Base-by-base conservation (phyloP, 495 filamentous ascomycete genomes). In the Hypomontagnella monticulosa region DNA sequence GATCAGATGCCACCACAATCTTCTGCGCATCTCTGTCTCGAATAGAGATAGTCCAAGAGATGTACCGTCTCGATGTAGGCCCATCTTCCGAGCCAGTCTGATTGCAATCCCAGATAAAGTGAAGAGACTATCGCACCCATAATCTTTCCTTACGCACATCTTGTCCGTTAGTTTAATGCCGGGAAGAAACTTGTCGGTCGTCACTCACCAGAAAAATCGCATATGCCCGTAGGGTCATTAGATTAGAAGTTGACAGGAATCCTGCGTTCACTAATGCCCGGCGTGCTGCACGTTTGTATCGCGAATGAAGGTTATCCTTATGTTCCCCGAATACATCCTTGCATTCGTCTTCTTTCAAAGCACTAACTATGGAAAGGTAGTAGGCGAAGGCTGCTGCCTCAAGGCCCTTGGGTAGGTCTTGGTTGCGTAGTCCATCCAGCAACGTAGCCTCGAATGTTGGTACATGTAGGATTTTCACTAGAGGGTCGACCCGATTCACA, bases 391-490 rank as follows among this genome's bases (percentile, higher is more conserved):
- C 78, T 56, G 83, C 56, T 4, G 80, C 78, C 46, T 84, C 80
- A n/a, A 79, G 59, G 5, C 74, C 73, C 38, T 71, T 79, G 1
- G 74, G 53, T 1, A 80, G 55, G 2, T 71, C 66, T n/a, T 71
- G 43, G 20, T 66, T 30, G 38, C 30, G 61, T 57, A 63, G 43
- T 10, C 65, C 81, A 16, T 81, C 75, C 4, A 81, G 69, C n/a
- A 87, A 72, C 32, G 72, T 61, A 20, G 74, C 73, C 60, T 83
- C 82, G 5, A 83, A 69, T 12, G 72, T 84, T 4, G 85, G 83
- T 1, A 78, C 69, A 56, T 87, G 84, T 0, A 82, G 78, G 43
- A 86, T 75, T 54, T 85, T 87, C 50, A 82, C 73, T 30, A 87
- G 52, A 1, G 84, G 83, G 50, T 85, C 75, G 18, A 85, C 75